Evolutionary conservation across 129 eudicot species (phyloP), one percentile per base, ranked within the genome.

Genomic region (Chrysanthemum makinoi): DNA sequence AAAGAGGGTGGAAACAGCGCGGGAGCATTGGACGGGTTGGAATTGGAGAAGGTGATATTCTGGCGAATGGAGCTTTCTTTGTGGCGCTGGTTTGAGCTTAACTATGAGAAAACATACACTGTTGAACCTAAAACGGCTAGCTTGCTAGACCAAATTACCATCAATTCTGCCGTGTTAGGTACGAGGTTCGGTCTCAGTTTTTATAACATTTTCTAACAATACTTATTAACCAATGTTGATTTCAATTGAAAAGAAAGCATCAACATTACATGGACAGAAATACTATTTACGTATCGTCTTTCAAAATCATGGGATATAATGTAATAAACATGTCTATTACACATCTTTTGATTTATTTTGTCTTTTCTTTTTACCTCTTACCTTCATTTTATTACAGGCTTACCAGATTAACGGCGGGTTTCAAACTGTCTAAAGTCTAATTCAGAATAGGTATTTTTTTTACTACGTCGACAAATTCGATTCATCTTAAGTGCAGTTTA

Each of bases 11-110:
- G 95, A 83, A 13, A 80, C 96, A 1, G 71, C 72, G 5, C 84
- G 78, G 30, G 81, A 74, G 15, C 74, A 80, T 24, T 93, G 98
- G 98, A 93, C 76, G 52, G 94, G 77, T 2, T 93, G 98, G 98
- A 93, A 93, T 65, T 93, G 98, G 98, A 85, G 98, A 93, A 54
- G 98, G 98, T 74, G 98, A 93, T 72, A 54, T 83, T 53, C 71
- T 93, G 85, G 92, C 82, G 59, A 93, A 93, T 66, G 98, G 98
- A 58, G 98, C 98, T 2, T 93, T 80, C 73, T 93, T 93, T 70
- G 91, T 93, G 62, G 84, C 95, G 4, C 89, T 96, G 95, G n/a
- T 77, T 89, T 53, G 95, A 93, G 80, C 87, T 93, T 5, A 89
- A 93, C 65, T 93, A 93, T 30, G 98, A 89, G 77, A 93, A 93